phyloP scores from a whole-genome alignment of 2,329 filamentous ascomycete genomes.

The Paracoccidioides brasiliensis region DNA sequence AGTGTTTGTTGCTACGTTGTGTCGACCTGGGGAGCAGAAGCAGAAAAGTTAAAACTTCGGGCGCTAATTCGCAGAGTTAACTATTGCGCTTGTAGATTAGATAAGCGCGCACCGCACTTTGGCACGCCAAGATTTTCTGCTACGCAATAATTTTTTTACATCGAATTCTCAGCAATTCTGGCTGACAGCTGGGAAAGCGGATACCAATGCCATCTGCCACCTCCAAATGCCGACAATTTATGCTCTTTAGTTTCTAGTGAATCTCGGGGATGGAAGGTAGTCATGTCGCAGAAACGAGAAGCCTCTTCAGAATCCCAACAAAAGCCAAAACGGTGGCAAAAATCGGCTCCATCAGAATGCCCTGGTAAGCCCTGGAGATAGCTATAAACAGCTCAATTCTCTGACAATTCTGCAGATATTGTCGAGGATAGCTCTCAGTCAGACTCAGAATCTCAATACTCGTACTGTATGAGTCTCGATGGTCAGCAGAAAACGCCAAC shows the following conservation, averaged over 20 bases:
- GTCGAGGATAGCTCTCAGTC: conserved; percentile 23
- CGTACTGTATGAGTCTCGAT: conserved; percentile 20
- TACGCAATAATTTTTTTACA: neutral
- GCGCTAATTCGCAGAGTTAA: neutral
- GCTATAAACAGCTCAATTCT: conserved; percentile 28
- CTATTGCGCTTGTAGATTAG: neutral
- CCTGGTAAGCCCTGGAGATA: conserved; percentile 15
- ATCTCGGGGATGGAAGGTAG: conserved; percentile 1
- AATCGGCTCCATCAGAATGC: conserved; percentile 16
- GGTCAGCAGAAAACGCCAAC: conserved; percentile 37
- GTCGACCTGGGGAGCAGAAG: neutral
- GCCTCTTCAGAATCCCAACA: conserved; percentile 15
- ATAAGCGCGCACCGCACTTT: neutral
- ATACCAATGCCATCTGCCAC: neutral
- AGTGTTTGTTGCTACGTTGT: neutral
- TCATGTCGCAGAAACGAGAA: conserved; percentile 28
- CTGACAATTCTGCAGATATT: conserved; percentile 25
- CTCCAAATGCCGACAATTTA: neutral
- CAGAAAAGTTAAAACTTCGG: neutral
- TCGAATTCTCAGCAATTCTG: too few relatives aligned
- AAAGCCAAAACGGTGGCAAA: conserved; percentile 22
- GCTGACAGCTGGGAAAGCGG: neutral
- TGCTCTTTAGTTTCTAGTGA: neutral
- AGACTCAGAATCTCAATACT: conserved; percentile 21
- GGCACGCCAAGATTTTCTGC: conserved; percentile 5